Percentiles rank a stretch among this genome's conserved stretches.
phyloP scores from a whole-genome alignment of 306 rosid genomes.

The Pyrus communis region DNA sequence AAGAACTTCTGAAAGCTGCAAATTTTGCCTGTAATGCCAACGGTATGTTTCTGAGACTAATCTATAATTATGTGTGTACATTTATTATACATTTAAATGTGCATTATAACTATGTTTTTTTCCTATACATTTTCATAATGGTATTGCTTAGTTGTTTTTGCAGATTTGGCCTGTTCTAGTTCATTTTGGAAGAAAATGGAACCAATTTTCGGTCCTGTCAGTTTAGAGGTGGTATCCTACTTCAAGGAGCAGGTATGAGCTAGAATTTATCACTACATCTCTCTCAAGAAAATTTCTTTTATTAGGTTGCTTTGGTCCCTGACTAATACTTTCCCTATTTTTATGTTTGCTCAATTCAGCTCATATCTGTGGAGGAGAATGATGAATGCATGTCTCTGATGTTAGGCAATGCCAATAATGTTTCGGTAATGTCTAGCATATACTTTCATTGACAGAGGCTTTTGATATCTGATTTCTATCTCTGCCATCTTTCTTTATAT shows the following conservation, averaged over 20 bases:
- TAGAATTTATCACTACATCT: not conserved
- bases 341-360: conserved; percentile 30
- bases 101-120: not conserved
- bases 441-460: not conserved
- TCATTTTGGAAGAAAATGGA: conserved; percentile 80
- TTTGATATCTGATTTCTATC: not conserved
- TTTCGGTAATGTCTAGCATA: conserved; percentile 33
- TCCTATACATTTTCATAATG: not conserved
- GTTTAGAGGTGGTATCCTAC: conserved; percentile 37
- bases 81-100: not conserved
- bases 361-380: conserved; percentile 44
- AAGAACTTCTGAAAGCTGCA: conserved; percentile 70
- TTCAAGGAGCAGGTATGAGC: conserved; percentile 64
- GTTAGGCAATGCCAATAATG: conserved; percentile 32
- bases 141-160: conserved; percentile 12
- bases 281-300: conserved; percentile 1
- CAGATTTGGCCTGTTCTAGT: conserved; percentile 70
- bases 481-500: not conserved
- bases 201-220: conserved; percentile 48
- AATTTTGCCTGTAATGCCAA: conserved; percentile 57
- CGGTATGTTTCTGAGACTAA: conserved; percentile 44
- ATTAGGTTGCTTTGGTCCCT: conserved; percentile 15
- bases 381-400: conserved; percentile 36
- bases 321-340: conserved; percentile 1
- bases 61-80: conserved; percentile 1